These are phyloP conservation scores for Cryoendolithus antarcticus DNA, from an alignment of 2,329 filamentous ascomycete species.

Conservation along the genomic window DNA sequence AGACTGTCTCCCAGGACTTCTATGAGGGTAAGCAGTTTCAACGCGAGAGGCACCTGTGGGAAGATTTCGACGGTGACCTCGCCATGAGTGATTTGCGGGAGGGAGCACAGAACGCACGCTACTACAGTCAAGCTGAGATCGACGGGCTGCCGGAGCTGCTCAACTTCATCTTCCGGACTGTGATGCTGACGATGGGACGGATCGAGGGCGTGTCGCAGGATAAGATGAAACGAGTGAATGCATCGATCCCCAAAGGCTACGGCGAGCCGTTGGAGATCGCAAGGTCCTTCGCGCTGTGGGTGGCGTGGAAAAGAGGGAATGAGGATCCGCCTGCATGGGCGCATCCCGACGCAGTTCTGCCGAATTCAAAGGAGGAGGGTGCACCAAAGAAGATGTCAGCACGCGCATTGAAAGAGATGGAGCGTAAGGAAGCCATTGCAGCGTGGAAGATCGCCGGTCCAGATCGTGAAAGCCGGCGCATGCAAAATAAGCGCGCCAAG, in stretches of 20 bases:
- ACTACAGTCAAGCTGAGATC: slow-evolving; percentile 51
- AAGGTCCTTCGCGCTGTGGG: slow-evolving; percentile 51
- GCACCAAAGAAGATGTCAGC: slow-evolving; percentile 43
- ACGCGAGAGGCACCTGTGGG: slow-evolving; percentile 44
- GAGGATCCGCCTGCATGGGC: slow-evolving; percentile 51
- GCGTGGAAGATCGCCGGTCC: slow-evolving; percentile 18
- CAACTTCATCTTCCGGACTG: slow-evolving; percentile 51
- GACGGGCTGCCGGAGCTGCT: slow-evolving; percentile 47
- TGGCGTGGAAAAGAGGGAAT: slow-evolving; percentile 56
- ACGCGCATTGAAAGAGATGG: slow-evolving; percentile 42
- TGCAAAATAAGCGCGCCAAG: slow-evolving; percentile 1
- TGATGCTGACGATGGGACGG: slow-evolving; percentile 47
- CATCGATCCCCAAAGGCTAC: slow-evolving; percentile 50
- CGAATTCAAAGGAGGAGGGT: slow-evolving; percentile 35
- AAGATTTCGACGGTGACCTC: slow-evolving; percentile 42
- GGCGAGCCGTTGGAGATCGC: slow-evolving; percentile 50
- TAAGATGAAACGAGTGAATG: slow-evolving; percentile 46
- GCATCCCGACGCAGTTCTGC: slow-evolving; percentile 42
- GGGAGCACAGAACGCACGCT: slow-evolving; percentile 43
- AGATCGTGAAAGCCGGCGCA: slow-evolving; percentile 3
- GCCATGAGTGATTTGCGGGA: slow-evolving; percentile 35
- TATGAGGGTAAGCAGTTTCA: slow-evolving; percentile 43
- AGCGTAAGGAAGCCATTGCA: slow-evolving; percentile 38
- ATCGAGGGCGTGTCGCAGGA: slow-evolving; percentile 49
- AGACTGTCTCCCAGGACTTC: slow-evolving; percentile 42